Evolutionary conservation across 768 basidiomycete species (phyloP).

Genomic region (Floccularia luteovirens): DNA sequence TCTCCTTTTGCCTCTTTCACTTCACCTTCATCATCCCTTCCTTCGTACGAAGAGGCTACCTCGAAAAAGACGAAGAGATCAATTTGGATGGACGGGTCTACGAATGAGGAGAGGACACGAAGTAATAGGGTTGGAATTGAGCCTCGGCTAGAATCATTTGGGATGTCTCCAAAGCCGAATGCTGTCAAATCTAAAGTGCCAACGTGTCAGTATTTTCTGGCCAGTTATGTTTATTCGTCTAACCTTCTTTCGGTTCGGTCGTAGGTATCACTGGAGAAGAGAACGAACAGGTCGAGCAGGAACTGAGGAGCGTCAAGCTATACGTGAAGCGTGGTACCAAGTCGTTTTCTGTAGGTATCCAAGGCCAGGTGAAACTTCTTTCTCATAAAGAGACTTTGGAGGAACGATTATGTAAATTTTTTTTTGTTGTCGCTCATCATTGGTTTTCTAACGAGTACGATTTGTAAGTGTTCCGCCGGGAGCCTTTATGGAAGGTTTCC

Average conservation of each 20-base stretch:
- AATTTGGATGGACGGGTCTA: slow-evolving; percentile 11
- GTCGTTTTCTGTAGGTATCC: slow-evolving; percentile 52
- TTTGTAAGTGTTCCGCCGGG: slow-evolving; percentile 56
- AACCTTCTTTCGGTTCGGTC: too few species aligned
- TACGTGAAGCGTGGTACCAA: slow-evolving; percentile 49
- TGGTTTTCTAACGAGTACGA: not conserved
- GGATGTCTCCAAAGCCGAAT: too few species aligned
- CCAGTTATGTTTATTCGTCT: too few species aligned
- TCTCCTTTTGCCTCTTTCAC: slow-evolving; percentile 21
- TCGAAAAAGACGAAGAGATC: slow-evolving; percentile 9
- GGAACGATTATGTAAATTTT: slow-evolving; percentile 43
- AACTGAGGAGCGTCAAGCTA: slow-evolving; percentile 55
- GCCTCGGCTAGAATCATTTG: too few species aligned
- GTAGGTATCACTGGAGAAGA: slow-evolving; percentile 58
- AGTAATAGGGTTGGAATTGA: too few species aligned
- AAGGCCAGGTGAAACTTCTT: slow-evolving; percentile 55
- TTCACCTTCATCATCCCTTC: slow-evolving; percentile 8
- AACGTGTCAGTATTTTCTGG: too few species aligned
- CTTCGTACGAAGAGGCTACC: too few species aligned
- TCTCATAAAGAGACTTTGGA: slow-evolving; percentile 28
- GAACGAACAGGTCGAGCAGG: slow-evolving; percentile 45
- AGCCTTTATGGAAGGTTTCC: slow-evolving; percentile 62
- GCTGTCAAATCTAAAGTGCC: too few species aligned
- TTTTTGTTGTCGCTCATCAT: slow-evolving; percentile 1
- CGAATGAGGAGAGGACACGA: too few species aligned